Conservation (phyloP, 2,329 filamentous ascomycete genomes). For the Domatiomyces globalis region DNA sequence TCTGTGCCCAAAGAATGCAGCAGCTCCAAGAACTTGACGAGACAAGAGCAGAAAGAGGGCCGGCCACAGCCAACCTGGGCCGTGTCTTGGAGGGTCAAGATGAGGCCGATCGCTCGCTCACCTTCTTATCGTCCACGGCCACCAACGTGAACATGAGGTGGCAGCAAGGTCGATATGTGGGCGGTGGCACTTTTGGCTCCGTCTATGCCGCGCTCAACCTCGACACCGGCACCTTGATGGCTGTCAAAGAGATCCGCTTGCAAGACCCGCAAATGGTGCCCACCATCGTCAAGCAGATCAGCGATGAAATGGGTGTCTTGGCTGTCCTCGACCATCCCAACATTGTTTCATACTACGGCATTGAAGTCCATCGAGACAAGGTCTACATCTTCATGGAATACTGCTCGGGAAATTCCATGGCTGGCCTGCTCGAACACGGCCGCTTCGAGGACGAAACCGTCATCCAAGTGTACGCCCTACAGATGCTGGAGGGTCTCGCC, state of each 20-base stretch:
- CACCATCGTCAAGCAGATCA: conserved; percentile 82
- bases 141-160: conserved; percentile 92
- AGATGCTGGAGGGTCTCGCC: conserved; percentile 82
- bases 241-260: conserved; percentile 93
- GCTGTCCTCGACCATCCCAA: conserved; percentile 95
- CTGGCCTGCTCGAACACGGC: conserved; percentile 79
- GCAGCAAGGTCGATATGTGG: conserved; percentile 98
- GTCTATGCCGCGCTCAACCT: conserved; percentile 96
- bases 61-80: conserved; percentile 75
- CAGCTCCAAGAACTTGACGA: conserved; percentile 66
- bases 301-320: conserved; percentile 91
- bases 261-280: conserved; percentile 95
- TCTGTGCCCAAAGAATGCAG: conserved; percentile 60
- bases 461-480: conserved; percentile 89
- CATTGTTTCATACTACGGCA: conserved; percentile 93
- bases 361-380: conserved; percentile 94
- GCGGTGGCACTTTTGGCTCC: conserved; percentile 90
- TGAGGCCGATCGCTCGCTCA: conserved; percentile 87
- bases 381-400: conserved; percentile 99
- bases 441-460: conserved; percentile 96
- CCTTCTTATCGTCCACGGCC: conserved; percentile 81
- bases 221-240: conserved; percentile 92
- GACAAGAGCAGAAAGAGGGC: conserved; percentile 60
- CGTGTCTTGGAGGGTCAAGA: conserved; percentile 87
- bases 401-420: conserved; percentile 86